These are phyloP conservation scores for Aulographum hederae DNA, from an alignment of 2,329 filamentous ascomycete species.

Conservation along the genomic window DNA sequence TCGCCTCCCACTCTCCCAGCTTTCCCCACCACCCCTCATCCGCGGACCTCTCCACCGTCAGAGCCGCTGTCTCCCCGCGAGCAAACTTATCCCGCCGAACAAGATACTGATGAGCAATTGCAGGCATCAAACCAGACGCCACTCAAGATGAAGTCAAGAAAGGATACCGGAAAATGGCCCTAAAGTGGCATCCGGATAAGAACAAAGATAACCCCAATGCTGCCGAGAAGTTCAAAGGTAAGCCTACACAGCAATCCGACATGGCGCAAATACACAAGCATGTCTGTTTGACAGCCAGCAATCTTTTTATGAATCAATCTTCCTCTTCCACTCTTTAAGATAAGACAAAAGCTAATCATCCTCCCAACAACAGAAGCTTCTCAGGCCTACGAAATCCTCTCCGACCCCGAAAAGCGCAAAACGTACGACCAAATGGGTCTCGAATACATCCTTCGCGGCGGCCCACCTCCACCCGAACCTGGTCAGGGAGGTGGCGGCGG, in stretches of 20 bases:
- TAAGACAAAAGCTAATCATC: too few relatives aligned
- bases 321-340: too few relatives aligned
- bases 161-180: constrained; percentile 72
- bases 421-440: constrained; percentile 89
- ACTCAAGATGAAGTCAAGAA: constrained; percentile 95
- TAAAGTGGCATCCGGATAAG: constrained; percentile 95
- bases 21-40: constrained; percentile 4
- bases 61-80: neutral
- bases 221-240: constrained; percentile 81
- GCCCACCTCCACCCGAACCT: constrained; percentile 41
- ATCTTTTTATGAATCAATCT: too few relatives aligned
- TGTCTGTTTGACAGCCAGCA: too few relatives aligned
- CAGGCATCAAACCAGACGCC: constrained; percentile 55
- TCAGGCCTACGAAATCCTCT: constrained; percentile 94
- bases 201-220: constrained; percentile 81
- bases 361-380: constrained; percentile 47
- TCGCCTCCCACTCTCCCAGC: constrained; percentile 11
- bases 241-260: constrained; percentile 7
- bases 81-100: neutral
- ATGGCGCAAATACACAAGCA: too few relatives aligned
- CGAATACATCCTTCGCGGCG: constrained; percentile 76
- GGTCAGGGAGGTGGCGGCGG: constrained; percentile 33
- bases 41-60: constrained; percentile 1
- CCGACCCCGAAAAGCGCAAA: constrained; percentile 91
- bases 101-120: neutral